Percentiles rank a stretch among this genome's conserved stretches.
Evolutionary conservation across 2,329 filamentous ascomycete species (phyloP).

Genomic region (Cyphellophora attinorum): DNA sequence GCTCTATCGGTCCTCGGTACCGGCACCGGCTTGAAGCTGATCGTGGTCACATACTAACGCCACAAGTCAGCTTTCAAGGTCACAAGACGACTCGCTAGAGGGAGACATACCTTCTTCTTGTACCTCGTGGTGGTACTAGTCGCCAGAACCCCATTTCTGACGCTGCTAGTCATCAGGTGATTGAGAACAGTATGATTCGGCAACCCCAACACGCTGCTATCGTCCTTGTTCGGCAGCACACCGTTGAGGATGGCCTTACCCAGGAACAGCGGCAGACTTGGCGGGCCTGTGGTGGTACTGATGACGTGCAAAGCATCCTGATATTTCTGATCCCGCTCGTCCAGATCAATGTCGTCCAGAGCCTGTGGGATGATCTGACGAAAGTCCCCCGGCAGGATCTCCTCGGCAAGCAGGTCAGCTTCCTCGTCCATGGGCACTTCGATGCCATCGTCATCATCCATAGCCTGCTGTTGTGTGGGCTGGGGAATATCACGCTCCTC

Average conservation of each 20-base stretch:
- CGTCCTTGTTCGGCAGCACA: conserved; percentile 86
- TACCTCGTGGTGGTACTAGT: conserved; percentile 97
- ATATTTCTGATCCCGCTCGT: conserved; percentile 67
- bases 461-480: conserved; percentile 34
- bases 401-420: conserved; percentile 27
- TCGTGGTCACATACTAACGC: conserved; percentile 93
- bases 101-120: conserved; percentile 59
- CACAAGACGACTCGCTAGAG: no score
- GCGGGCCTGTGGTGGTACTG: conserved; percentile 71
- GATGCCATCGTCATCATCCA: conserved; percentile 23
- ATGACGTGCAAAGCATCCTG: conserved; percentile 66
- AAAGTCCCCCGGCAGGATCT: conserved; percentile 51
- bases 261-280: conserved; percentile 78
- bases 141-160: conserved; percentile 90
- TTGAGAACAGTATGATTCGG: conserved; percentile 96
- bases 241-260: conserved; percentile 92
- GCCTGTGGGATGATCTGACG: conserved; percentile 71
- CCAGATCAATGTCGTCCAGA: conserved; percentile 74
- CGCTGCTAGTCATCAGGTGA: conserved; percentile 92
- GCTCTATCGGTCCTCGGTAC: no score
- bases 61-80: no score
- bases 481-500: conserved; percentile 25
- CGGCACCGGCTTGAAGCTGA: conserved; percentile 88
- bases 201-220: conserved; percentile 93
- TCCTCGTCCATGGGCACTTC: conserved; percentile 16